Evolutionary conservation across 768 basidiomycete genomes (phyloP), one percentile per base, ranked within the genome.

Genomic region (Gloeostereum incarnatum): DNA sequence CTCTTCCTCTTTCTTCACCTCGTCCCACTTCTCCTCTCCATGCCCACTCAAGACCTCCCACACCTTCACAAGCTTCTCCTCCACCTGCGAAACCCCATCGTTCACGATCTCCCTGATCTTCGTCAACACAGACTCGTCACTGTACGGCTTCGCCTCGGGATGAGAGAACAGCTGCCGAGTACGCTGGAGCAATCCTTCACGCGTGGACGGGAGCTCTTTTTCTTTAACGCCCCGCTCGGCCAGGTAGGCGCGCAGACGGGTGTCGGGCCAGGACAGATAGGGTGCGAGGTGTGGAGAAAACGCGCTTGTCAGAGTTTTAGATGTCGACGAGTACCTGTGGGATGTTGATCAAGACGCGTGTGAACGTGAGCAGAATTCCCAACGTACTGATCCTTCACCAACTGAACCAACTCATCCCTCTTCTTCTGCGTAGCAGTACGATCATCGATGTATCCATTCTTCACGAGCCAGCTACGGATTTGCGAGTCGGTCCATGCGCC

Each of bases 241-340:
- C 14, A 97, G 71, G 59, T 87, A 96, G 1, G 85, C 90, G 32
- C 92, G 81, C 19, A 98, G 76, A 22, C 93, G 74, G 3, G 92
- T 87, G 51, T 97, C 93, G 9, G 89, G 87, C 94, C 94, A 98
- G 7, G 73, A 70, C 35, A 93, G 65, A 60, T 94, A 96, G 2
- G 75, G 13, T 34, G 26, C 2, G 78, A 67, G 1, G 70, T 68
- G 24, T 63, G 59, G 4, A 48, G 36, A n/a, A 54, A 52, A 35
- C 56, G 54, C 36, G 63, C 59, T 45, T 60, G 59, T 3, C 16
- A 56, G 54, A 37, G 63, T 59, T 45, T 60, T 59, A 2, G 33
- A 34, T 86, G 46, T n/a, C 23, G 20, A 18, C 17, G 33, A 52
- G 31, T 31, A 35, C 36, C 19, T 34, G 33, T 14, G 21, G 45